Evolutionary conservation across 371 early-diverging fungal species (phyloP), one percentile per base, ranked within the genome.

Genomic region (Actinomortierella ambigua): DNA sequence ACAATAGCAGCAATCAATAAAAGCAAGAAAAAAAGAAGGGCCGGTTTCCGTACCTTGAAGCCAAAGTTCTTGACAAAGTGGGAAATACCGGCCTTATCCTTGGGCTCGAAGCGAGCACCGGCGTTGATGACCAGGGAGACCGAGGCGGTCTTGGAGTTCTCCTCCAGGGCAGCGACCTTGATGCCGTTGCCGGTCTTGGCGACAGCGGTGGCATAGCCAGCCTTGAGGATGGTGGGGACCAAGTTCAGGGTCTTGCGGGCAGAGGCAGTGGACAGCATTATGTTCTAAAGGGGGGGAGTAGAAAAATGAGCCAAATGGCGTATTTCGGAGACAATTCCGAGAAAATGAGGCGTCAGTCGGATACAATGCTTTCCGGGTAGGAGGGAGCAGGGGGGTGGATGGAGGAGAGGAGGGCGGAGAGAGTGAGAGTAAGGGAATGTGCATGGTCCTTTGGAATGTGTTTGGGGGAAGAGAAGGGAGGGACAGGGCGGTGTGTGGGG

Each of bases 1-100:
- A 27, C 24, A n/a, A 28, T 28, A n/a, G 26, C 20, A n/a, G n/a
- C n/a, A n/a, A n/a, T n/a, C n/a, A n/a, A n/a, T n/a, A 47, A 17
- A 20, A 47, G 20, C 9, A 47, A 20, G 18, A 47, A 47, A 9
- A 47, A 47, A 47, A 20, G 7, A 47, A 47, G 48, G 48, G 9
- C 9, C 48, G n/a, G n/a, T n/a, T n/a, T n/a, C n/a, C 77, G 40
- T 84, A 94, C 96, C 91, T 94, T 93, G 86, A 96, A 91, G 41
- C 94, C 90, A 64, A 90, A 90, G 79, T 88, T 91, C 89, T 97
- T 96, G 71, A 94, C 85, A 63, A 86, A 91, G 81, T 96, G 96
- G 42, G 97, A 90, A 24, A 87, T 91, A 60, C 97, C 97, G 53
- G 85, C 82, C 63, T 86, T 86, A 53, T 76, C 77, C 34, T 80